Evolutionary conservation across 805 yeast species (phyloP).

Genomic region (Grigorovia humatica): DNA sequence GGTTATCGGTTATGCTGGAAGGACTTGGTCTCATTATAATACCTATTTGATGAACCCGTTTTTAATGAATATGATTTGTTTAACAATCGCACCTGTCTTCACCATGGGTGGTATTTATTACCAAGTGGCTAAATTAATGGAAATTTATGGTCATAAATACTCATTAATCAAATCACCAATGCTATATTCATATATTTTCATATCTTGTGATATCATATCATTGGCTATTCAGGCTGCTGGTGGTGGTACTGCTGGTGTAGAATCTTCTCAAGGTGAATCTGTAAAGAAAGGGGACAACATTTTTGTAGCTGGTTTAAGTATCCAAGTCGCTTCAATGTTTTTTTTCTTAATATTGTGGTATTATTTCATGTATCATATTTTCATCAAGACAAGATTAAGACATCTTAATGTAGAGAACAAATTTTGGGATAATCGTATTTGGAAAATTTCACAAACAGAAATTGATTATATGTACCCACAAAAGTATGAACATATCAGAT

Average conservation of each 20-base stretch:
- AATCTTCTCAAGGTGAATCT: conserved; percentile 26
- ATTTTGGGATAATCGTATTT: conserved; percentile 9
- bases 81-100: conserved; percentile 76
- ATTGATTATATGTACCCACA: conserved; percentile 19
- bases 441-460: conserved; percentile 12
- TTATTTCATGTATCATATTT: conserved; percentile 36
- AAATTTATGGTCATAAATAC: conserved; percentile 46
- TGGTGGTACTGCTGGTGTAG: conserved; percentile 58
- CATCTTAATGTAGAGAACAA: conserved; percentile 10
- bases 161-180: conserved; percentile 33
- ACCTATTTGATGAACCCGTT: conserved; percentile 32
- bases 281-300: conserved; percentile 25
- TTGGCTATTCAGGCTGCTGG: conserved; percentile 64
- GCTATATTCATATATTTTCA: conserved; percentile 45
- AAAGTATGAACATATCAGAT: conserved; percentile 22
- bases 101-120: conserved; percentile 78
- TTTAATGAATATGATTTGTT: conserved; percentile 52
- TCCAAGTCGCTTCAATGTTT: conserved; percentile 65
- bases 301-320: conserved; percentile 69
- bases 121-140: conserved; percentile 54
- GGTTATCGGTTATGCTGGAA: conserved; percentile 55
- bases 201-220: conserved; percentile 54
- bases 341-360: conserved; percentile 44
- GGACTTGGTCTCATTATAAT: conserved; percentile 38
- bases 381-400: conserved; percentile 19